Evolutionary conservation across 2,329 filamentous ascomycete species (phyloP).

Genomic region (Colletotrichum sp.): DNA sequence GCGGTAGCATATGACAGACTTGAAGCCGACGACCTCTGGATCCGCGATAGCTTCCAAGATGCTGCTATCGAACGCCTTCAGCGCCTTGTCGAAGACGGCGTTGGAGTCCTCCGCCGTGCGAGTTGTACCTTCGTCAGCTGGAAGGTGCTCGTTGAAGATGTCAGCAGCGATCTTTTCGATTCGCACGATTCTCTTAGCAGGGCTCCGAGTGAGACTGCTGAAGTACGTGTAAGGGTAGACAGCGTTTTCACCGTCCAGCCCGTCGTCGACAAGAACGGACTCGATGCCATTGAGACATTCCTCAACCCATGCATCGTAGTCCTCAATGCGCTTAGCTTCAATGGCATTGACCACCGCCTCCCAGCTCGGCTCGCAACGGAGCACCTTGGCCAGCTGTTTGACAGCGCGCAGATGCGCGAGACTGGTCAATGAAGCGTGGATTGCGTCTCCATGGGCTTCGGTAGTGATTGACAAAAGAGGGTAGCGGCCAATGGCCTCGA

Average conservation of each 20-base stretch:
- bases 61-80: conserved; percentile 39
- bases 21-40: conserved; percentile 77
- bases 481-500: conserved; percentile 49
- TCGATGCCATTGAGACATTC: conserved; percentile 76
- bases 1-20: conserved; percentile 83
- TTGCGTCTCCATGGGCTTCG: conserved; percentile 73
- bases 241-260: conserved; percentile 56
- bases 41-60: conserved; percentile 67
- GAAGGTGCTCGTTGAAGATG: conserved; percentile 56
- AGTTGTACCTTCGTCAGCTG: conserved; percentile 29
- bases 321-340: conserved; percentile 42
- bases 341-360: conserved; percentile 52
- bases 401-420: conserved; percentile 75
- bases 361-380: conserved; percentile 70
- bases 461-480: conserved; percentile 67
- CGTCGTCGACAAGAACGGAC: conserved; percentile 79
- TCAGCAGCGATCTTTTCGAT: conserved; percentile 76
- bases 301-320: conserved; percentile 62
- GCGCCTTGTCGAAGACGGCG: conserved; percentile 36
- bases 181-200: conserved; percentile 76
- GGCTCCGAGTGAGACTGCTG: conserved; percentile 65
- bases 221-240: conserved; percentile 69
- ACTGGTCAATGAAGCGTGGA: conserved; percentile 65
- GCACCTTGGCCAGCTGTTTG: conserved; percentile 69
- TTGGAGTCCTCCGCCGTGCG: conserved; percentile 26